Conservation (phyloP, 768 basidiomycete species). For the Lactifluus piperatus region DNA sequence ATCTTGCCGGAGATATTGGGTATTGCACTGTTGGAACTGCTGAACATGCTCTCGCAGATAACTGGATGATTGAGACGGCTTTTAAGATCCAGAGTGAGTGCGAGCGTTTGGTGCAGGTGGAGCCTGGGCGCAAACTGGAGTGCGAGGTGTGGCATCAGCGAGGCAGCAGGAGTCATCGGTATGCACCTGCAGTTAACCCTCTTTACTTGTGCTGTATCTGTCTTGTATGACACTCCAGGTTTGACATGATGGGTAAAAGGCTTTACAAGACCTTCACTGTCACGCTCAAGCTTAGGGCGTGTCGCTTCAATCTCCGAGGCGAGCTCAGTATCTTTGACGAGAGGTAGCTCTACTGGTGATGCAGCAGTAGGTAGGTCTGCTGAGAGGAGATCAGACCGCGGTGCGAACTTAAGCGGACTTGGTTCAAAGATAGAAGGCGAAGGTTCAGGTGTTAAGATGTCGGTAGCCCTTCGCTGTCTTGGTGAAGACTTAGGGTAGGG, state of each 20-base stretch:
- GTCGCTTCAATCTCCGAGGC: no score
- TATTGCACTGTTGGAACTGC: conserved; percentile 86
- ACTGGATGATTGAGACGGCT: conserved; percentile 69
- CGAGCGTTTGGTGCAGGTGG: conserved; percentile 34
- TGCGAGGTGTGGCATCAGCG: conserved; percentile 90
- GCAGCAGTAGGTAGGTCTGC: no score
- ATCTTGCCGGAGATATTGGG: conserved; percentile 80
- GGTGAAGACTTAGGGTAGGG: no score
- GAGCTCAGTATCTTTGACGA: no score
- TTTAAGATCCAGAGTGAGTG: conserved; percentile 54
- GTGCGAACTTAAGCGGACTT: no score
- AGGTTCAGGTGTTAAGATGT: no score
- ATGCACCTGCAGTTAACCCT: conserved; percentile 24
- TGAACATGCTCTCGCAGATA: conserved; percentile 79
- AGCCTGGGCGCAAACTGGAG: conserved; percentile 47
- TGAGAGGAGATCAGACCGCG: no score
- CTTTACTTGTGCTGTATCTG: neutral
- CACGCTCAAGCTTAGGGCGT: no score
- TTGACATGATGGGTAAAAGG: conserved; percentile 83
- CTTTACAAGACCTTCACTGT: conserved; percentile 85
- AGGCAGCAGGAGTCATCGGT: conserved; percentile 85
- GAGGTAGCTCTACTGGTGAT: no score
- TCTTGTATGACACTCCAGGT: conserved; percentile 37
- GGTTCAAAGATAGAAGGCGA: no score
- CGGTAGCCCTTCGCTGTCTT: no score